These are phyloP conservation scores for Suillus hirtellus DNA, from an alignment of 768 basidiomycete genomes.

Conservation along the genomic window DNA sequence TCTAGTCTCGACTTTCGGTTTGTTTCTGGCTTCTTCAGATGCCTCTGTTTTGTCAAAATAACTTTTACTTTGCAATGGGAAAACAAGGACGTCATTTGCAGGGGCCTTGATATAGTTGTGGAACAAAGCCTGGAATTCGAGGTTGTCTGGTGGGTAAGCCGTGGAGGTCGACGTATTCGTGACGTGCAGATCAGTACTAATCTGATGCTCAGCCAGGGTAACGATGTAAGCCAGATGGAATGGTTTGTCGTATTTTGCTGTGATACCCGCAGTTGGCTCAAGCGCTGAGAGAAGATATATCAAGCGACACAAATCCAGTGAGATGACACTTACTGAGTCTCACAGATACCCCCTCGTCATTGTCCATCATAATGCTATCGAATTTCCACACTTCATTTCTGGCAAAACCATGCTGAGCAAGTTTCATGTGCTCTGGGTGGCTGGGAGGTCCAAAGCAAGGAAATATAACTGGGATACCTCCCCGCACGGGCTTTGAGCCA, in stretches of 20 bases:
- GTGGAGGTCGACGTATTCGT: slow-evolving; percentile 59
- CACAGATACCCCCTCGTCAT: slow-evolving; percentile 71
- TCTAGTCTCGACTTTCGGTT: slow-evolving; percentile 58
- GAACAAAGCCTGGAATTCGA: slow-evolving; percentile 91
- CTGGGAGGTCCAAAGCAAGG: slow-evolving; percentile 88
- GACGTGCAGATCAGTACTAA: slow-evolving; percentile 82
- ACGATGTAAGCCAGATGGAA: slow-evolving; percentile 84
- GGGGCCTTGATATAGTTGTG: slow-evolving; percentile 86
- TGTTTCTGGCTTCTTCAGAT: slow-evolving; percentile 47
- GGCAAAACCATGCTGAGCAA: slow-evolving; percentile 92
- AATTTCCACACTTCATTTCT: slow-evolving; percentile 75
- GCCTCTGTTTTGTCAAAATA: slow-evolving; percentile 84
- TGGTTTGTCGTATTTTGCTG: slow-evolving; percentile 54
- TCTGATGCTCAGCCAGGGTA: slow-evolving; percentile 68
- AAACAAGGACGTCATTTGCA: slow-evolving; percentile 56
- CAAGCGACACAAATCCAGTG: slow-evolving; percentile 1
- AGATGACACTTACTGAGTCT: slow-evolving; percentile 59
- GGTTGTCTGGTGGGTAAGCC: slow-evolving; percentile 37
- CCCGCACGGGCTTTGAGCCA: slow-evolving; percentile 73
- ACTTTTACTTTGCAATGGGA: slow-evolving; percentile 58
- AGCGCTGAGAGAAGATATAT: slow-evolving; percentile 47
- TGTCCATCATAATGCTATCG: slow-evolving; percentile 62
- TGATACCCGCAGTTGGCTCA: slow-evolving; percentile 59
- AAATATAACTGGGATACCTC: slow-evolving; percentile 66
- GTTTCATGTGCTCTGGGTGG: slow-evolving; percentile 65